A percentile compares a stretch with the other conserved stretches of the same genome.
Conservation (phyloP, 78 protist genomes). For the Chrysochromulina tobinii region DNA sequence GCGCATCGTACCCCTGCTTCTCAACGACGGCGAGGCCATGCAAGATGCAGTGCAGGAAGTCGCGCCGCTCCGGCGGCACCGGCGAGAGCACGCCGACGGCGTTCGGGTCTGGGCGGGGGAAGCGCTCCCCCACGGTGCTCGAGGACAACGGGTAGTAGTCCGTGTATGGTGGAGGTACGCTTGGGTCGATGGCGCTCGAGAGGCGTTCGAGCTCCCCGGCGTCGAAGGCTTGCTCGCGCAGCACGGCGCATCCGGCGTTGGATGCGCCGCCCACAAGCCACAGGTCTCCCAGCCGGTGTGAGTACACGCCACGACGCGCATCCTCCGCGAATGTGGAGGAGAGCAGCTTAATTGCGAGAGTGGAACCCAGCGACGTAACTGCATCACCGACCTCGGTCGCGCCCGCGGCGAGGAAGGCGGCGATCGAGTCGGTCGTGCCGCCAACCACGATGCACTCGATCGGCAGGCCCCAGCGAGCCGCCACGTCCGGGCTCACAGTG, state of each 20-base stretch:
- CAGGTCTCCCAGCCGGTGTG: conserved; percentile 10
- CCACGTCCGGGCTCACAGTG: neutral
- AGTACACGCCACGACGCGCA: neutral
- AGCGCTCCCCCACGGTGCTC: neutral
- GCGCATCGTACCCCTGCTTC: neutral
- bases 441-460: neutral
- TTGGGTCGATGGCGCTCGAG: neutral
- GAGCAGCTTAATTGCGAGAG: conserved; percentile 34
- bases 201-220: neutral
- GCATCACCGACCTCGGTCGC: neutral
- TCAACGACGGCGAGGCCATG: neutral
- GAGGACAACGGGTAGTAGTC: neutral
- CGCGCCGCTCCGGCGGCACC: neutral
- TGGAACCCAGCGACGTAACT: conserved; percentile 30
- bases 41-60: neutral
- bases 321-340: neutral
- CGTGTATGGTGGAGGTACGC: neutral
- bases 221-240: neutral
- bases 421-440: conserved; percentile 36
- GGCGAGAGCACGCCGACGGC: neutral
- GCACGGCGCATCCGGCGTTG: conserved; percentile 16
- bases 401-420: conserved; percentile 41
- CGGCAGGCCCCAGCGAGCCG: neutral
- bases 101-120: neutral
- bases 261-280: conserved; percentile 25